Base-by-base conservation (phyloP, 2,329 filamentous ascomycete species). In the Neopestalotiopsis rosae region DNA sequence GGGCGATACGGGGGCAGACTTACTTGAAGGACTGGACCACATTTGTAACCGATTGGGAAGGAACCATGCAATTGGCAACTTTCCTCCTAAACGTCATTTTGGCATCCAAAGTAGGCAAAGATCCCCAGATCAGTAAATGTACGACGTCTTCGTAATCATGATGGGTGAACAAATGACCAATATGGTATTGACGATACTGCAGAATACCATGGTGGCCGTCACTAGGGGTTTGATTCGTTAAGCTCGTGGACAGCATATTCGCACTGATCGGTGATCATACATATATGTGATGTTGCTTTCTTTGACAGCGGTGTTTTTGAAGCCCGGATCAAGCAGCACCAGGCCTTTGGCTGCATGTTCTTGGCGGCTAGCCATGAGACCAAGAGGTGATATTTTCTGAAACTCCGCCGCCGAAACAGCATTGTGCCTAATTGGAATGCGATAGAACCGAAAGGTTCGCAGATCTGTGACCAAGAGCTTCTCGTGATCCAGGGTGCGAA, bases 201-300 rank as follows among this genome's bases (percentile, higher is more conserved):
- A 59, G 10, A 32, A 30, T 28, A 30, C 57, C 57, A 30, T 10
- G 20, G 5, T 30, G 24, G 9, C 57, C 57, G 30, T 59, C 57
- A 59, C 57, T 59, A 17, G 12, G 13, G 24, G 5, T 58, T 58
- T 24, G 17, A 30, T 59, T 30, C 10, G 28, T 59, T 7, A 10
- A n/a, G 7, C 9, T 14, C 14, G 30, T 59, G 4, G 10, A 14
- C 14, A 9, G 57, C 12, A 34, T 3, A 28, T 28, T 10, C 34
- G 34, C 34, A 28, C 5, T 69, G 58, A 5, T 70, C 67, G 28
- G 71, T 67, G 52, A 67, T 72, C 71, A 68, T 56, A 65, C 72
- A 72, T 72, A 32, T 73, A 73, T 1, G 72, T 73, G 45, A 73
- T 70, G 6, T 69, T 71, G 66, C 71, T 71, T 61, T 73, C 72